These are phyloP conservation scores for Acacia pycnantha DNA, from an alignment of 331 rosid genomes.

Conservation along the genomic window DNA sequence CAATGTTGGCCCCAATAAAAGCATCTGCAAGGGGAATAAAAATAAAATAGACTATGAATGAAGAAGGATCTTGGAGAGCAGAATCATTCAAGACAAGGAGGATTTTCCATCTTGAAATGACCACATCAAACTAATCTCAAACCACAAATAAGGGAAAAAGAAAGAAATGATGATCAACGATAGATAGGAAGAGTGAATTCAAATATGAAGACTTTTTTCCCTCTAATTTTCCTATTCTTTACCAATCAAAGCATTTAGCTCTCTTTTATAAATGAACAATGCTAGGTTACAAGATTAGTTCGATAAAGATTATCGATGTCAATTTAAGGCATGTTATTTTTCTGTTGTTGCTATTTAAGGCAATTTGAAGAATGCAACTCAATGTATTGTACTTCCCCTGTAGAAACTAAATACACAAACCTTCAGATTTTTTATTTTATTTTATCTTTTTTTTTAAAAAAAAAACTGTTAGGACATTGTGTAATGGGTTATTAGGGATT, in stretches of 20 bases:
- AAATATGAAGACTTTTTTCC: background rate
- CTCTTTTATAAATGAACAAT: background rate
- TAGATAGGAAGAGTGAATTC: constrained; percentile 6
- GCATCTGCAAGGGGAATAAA: constrained; percentile 59
- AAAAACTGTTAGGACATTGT: too few species aligned
- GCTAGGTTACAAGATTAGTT: background rate
- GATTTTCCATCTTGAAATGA: constrained; percentile 10
- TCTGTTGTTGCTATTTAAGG: background rate
- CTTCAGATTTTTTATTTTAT: too few species aligned
- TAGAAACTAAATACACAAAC: background rate
- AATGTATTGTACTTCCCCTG: background rate
- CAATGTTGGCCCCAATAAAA: constrained; percentile 79
- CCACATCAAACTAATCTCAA: background rate
- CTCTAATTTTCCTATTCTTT: background rate
- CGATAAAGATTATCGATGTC: background rate
- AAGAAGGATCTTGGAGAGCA: background rate
- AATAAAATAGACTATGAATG: background rate
- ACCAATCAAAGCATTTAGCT: background rate
- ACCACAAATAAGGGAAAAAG: background rate
- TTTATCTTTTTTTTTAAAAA: too few species aligned
- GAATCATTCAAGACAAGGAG: background rate
- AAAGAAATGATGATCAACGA: constrained; percentile 3
- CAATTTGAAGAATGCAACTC: background rate
- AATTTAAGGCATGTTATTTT: background rate
- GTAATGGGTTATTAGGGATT: too few species aligned